Evolutionary conservation across 2,329 filamentous ascomycete genomes (phyloP).

Genomic region (Fonsecaea erecta): DNA sequence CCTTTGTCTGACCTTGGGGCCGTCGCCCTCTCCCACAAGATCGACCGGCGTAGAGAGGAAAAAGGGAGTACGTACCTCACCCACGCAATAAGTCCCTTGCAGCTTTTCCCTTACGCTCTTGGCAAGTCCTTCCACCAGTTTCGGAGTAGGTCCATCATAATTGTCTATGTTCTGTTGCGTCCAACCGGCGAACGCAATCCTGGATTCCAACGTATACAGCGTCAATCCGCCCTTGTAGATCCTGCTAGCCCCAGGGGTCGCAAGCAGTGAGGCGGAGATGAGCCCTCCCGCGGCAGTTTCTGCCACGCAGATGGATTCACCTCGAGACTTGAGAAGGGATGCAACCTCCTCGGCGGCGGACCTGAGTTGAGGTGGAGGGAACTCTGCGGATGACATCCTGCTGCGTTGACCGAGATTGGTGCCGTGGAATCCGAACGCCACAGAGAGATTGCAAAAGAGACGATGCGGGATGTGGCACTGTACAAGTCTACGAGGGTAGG

Average conservation of each 20-base stretch:
- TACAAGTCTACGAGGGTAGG: neutral
- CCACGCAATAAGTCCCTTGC: slow-evolving; percentile 55
- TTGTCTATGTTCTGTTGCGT: slow-evolving; percentile 56
- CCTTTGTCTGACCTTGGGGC: neutral
- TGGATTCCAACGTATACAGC: slow-evolving; percentile 64
- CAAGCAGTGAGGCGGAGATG: slow-evolving; percentile 63
- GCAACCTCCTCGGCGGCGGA: slow-evolving; percentile 29
- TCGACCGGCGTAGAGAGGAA: neutral
- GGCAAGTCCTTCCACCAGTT: slow-evolving; percentile 62
- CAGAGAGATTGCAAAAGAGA: neutral
- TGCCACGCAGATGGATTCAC: slow-evolving; percentile 64
- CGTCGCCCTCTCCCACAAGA: neutral
- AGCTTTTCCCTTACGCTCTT: slow-evolving; percentile 61
- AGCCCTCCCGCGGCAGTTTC: slow-evolving; percentile 69
- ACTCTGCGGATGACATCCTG: slow-evolving; percentile 9
- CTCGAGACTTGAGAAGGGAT: slow-evolving; percentile 49
- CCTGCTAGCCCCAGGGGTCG: slow-evolving; percentile 61
- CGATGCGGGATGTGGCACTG: neutral
- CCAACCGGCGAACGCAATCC: slow-evolving; percentile 66
- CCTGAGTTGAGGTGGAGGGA: slow-evolving; percentile 23
- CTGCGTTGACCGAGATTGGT: neutral
- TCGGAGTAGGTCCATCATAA: slow-evolving; percentile 65
- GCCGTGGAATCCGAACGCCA: neutral
- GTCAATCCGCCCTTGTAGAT: slow-evolving; percentile 68
- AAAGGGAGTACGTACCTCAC: slow-evolving; percentile 24